Base-by-base conservation (phyloP, 2,329 filamentous ascomycete species). In the Talaromyces sp. region DNA sequence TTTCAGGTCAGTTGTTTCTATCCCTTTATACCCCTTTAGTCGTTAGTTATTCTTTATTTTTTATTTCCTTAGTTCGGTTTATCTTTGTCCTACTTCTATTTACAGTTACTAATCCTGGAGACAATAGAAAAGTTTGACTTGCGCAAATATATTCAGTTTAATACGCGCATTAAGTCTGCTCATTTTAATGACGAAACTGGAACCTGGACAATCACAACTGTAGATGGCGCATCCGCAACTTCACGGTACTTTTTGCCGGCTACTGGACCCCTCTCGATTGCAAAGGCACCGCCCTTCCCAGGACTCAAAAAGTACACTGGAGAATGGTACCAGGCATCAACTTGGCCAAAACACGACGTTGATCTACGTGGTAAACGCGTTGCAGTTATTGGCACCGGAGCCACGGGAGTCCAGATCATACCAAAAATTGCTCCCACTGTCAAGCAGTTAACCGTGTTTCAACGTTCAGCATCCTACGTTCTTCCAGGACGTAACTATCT, bases 361-460 rank as follows among this genome's bases (percentile, higher is more conserved):
- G 38, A 41, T 41, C 66, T 74, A 46, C 70, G 68, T 19, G 69
- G 70, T 51, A 78, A 78, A 64, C 71, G 73, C 5, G 69, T 78
- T 14, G 77, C 73, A 3, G 67, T 80, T 1, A 73, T 80, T 19
- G 77, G 77, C 0, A 77, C 75, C 8, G 77, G 77, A 7, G 74
- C 76, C 3, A 77, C 76, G 0, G 77, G 73, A 5, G 73, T 80
- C 3, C 77, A 80, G 51, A 63, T 41, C 10, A 41, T 41, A 4
- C 38, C 38, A 13, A 41, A 41, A 11, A n/a, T 41, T 41, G 38
- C 38, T 11, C n/a, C 38, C 3, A 11, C n/a, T 4, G 38, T n/a
- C 5, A 41, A 41, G 10, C 38, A 41, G 38, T 41, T 41, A 11
- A 41, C 29, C 5, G 64, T 69, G n/a, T 68, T 68, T 38, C 66